Evolutionary conservation across 495 filamentous ascomycete genomes (phyloP), one percentile per base, ranked within the genome.

Genomic region (Apiosordaria backusii): DNA sequence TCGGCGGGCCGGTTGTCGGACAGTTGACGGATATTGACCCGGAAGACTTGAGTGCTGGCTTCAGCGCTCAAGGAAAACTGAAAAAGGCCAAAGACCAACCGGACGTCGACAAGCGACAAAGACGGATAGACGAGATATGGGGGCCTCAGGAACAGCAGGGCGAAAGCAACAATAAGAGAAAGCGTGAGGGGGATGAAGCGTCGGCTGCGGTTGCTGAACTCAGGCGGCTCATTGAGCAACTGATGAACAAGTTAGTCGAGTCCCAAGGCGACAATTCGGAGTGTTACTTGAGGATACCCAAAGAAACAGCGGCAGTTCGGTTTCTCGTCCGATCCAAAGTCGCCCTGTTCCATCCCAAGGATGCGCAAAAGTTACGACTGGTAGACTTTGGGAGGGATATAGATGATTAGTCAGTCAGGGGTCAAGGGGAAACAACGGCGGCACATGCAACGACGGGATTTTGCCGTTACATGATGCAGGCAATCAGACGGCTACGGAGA

Each of bases 311-410:
- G 13, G 87, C 88, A 25, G 89, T 88, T 1, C 84, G 92, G 65
- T 97, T 96, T 73, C 80, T 97, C 10, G 90, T 97, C 22, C 82
- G 90, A 67, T 89, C 89, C 23, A 94, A 90, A 72, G 88, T 94
- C 35, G 93, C 93, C 22, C 88, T 92, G 68, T 95, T 95, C 67
- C 90, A 96, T 77, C 91, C 93, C 1, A 87, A 85, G 65, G 92
- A 97, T 78, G 90, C 93, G 0, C 84, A 83, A 61, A 86, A 84
- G 72, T 70, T 97, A 67, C 86, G 90, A 54, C 78, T 97, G 59
- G 85, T 96, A 66, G 91, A 96, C 77, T 97, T 97, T 81, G 92
- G 90, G 10, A 85, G 89, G 64, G 88, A 90, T 57, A 70, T 96
- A 53, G 88, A 90, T 64, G 86, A 88, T 64, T 89, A 76, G 81